Evolutionary conservation across 2,329 filamentous ascomycete genomes (phyloP), one percentile per base, ranked within the genome.

Genomic region (Arthrinium puccinioides): DNA sequence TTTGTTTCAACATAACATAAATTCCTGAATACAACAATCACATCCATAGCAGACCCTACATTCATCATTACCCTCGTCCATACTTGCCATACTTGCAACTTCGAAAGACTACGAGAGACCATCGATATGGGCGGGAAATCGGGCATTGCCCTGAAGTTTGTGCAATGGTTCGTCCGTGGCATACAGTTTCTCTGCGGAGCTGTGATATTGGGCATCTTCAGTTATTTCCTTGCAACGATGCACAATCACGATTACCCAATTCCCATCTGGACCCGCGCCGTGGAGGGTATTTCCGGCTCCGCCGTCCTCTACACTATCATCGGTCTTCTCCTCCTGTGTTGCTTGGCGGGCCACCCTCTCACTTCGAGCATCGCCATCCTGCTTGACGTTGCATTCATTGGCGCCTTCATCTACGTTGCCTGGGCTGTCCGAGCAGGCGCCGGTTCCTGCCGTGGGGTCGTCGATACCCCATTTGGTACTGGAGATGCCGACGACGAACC

Each of bases 141-240:
- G 30, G 76, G 79, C 45, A 59, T 80, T 44, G 69, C 76, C 50
- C 76, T 94, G 50, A 87, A 86, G 52, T 62, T 74, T 42, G 41
- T 74, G 32, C 82, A 87, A 53, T 83, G 82, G 57, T 70, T 82
- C 57, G 66, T 94, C 52, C 85, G 90, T 48, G 63, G 73, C 46
- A 63, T 95, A 39, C 77, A 87, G 52, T 83, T 94, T 60, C 70
- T 76, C 55, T 85, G 79, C 58, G 71, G 82, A 8, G 78, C 72
- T 41, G 71, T 94, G 47, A 74, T 90, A 43, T 74, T 96, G 44
- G 83, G 75, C 48, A 75, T 92, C 53, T 89, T 83, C 70, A 82
- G 80, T 34, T 95, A 94, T 70, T 94, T 88, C 70, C 76, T 96
- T 34, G 78, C 83, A 8, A 74, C 83, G 8, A 74, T 89, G 11